Conservation (phyloP, 2,329 filamentous ascomycete species). For the Fusarium albosuccineum region DNA sequence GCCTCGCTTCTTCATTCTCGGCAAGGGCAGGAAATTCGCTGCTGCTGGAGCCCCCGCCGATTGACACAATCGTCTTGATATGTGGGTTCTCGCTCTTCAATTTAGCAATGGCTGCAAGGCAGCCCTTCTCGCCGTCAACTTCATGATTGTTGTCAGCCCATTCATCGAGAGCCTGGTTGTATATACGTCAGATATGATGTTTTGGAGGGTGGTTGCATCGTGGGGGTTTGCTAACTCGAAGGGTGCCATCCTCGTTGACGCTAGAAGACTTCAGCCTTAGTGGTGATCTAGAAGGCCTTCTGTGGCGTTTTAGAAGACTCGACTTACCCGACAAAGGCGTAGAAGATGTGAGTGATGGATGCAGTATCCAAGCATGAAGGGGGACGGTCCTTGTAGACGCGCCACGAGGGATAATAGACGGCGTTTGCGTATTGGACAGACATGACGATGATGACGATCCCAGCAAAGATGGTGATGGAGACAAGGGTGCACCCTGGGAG, state of each 20-base stretch:
- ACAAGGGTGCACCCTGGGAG: not conserved
- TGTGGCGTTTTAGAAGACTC: not conserved
- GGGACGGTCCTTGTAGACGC: conserved; percentile 70
- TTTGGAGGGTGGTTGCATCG: not conserved
- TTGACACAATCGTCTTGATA: conserved; percentile 71
- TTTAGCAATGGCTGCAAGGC: conserved; percentile 69
- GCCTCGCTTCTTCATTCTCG: conserved; percentile 58
- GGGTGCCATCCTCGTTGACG: conserved; percentile 50
- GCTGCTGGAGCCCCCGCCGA: conserved; percentile 75
- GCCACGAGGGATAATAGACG: conserved; percentile 76
- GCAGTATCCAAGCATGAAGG: conserved; percentile 69
- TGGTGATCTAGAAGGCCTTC: not conserved
- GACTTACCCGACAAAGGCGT: conserved; percentile 69
- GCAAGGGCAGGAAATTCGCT: conserved; percentile 72
- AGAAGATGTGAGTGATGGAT: conserved; percentile 73
- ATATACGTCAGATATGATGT: conserved; percentile 7
- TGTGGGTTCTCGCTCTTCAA: conserved; percentile 69
- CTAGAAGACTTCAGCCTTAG: conserved; percentile 42
- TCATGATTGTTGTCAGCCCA: conserved; percentile 72
- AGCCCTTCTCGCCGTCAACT: conserved; percentile 71
- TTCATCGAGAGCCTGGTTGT: conserved; percentile 64
- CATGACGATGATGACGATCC: conserved; percentile 12
- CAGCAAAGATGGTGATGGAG: not conserved
- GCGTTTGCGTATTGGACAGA: conserved; percentile 49
- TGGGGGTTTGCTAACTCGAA: conserved; percentile 54